Evolutionary conservation across 2,329 filamentous ascomycete genomes (phyloP).

Genomic region (Cercospora sp.): DNA sequence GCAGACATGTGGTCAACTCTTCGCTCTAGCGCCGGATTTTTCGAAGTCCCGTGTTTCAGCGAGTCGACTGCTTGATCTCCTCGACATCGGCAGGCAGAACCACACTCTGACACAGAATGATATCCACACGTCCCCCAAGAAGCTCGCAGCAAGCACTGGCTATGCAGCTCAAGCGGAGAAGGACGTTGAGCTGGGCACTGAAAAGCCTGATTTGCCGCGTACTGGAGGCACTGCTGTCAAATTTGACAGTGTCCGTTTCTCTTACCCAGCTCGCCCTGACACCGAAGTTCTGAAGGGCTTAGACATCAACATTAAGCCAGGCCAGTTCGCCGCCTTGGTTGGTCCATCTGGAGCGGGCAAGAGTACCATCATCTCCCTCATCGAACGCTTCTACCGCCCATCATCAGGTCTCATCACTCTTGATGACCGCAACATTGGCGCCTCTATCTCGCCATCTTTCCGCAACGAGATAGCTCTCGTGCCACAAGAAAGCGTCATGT

Average conservation of each 20-base stretch:
- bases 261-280: slow-evolving; percentile 64
- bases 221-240: slow-evolving; percentile 42
- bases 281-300: slow-evolving; percentile 54
- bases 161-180: background rate
- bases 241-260: slow-evolving; percentile 62
- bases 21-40: slow-evolving; percentile 73
- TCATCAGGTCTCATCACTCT: slow-evolving; percentile 64
- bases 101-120: slow-evolving; percentile 13
- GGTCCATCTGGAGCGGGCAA: slow-evolving; percentile 45
- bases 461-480: slow-evolving; percentile 48
- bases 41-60: slow-evolving; percentile 64
- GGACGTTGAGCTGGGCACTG: slow-evolving; percentile 13
- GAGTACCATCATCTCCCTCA: slow-evolving; percentile 43
- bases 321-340: slow-evolving; percentile 45
- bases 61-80: slow-evolving; percentile 54
- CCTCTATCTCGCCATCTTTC: slow-evolving; percentile 42
- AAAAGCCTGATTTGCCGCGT: slow-evolving; percentile 5
- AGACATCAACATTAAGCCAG: slow-evolving; percentile 36
- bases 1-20: slow-evolving; percentile 72
- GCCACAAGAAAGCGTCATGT: slow-evolving; percentile 51
- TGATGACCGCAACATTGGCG: slow-evolving; percentile 42
- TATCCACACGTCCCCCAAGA: slow-evolving; percentile 6
- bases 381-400: slow-evolving; percentile 59
- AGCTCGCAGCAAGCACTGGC: slow-evolving; percentile 5
- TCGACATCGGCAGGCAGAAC: slow-evolving; percentile 38